phyloP scores from a whole-genome alignment of 306 rosid species.

The Cicer yamashitae region DNA sequence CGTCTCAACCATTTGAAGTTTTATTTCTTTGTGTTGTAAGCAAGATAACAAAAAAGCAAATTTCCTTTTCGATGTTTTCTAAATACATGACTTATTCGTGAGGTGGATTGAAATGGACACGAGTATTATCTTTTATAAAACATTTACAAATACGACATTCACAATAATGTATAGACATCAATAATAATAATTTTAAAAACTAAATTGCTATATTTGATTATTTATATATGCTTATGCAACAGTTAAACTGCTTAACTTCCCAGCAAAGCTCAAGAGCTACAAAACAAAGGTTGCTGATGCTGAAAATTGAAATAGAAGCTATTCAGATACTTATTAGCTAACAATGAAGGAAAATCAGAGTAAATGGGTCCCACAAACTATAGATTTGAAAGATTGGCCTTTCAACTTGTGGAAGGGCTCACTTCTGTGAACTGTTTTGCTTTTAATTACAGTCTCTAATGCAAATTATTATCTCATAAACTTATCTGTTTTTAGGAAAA shows the following conservation, averaged over 20 bases:
- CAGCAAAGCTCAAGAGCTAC: constrained; percentile 20
- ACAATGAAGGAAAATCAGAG: constrained; percentile 35
- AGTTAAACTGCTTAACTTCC: constrained; percentile 5
- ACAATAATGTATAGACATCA: too few relatives aligned
- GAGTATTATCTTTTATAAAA: neutral
- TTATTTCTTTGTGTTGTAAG: constrained; percentile 1
- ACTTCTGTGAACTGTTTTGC: neutral
- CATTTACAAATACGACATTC: too few relatives aligned
- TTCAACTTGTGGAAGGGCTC: constrained; percentile 43
- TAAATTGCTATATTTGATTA: too few relatives aligned
- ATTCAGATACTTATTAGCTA: constrained; percentile 8
- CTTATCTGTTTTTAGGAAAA: constrained; percentile 1
- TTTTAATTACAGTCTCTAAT: constrained; percentile 1
- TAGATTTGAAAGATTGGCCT: constrained; percentile 32
- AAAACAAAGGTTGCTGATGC: constrained; percentile 44
- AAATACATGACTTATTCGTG: constrained; percentile 5
- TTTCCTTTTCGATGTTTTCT: constrained; percentile 32
- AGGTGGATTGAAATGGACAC: constrained; percentile 30
- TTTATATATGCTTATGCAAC: neutral
- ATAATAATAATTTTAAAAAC: too few relatives aligned
- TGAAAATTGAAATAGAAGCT: constrained; percentile 41
- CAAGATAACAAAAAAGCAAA: constrained; percentile 3
- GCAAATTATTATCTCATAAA: neutral
- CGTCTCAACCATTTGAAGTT: constrained; percentile 30
- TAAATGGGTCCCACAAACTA: constrained; percentile 46